Conservation (phyloP, 495 filamentous ascomycete species). For the Penicillium parvum region DNA sequence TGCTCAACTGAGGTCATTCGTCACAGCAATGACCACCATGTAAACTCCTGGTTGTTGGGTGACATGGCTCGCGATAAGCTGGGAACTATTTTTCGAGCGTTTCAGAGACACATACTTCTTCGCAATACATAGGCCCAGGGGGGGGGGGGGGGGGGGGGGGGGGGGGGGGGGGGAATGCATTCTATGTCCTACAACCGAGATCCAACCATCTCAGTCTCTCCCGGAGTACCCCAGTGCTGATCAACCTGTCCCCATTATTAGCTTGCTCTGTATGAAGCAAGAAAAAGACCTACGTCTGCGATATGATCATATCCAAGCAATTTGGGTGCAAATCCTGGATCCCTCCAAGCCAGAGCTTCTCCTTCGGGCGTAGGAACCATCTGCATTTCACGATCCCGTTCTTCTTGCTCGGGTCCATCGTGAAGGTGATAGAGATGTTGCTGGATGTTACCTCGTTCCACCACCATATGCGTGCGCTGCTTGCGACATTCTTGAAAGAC, state of each 20-base stretch:
- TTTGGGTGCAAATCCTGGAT: constrained; percentile 40
- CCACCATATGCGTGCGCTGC: constrained; percentile 41
- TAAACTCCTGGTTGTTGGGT: no score
- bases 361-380: constrained; percentile 42
- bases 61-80: no score
- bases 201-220: constrained; percentile 4
- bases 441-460: constrained; percentile 43
- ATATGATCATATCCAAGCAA: constrained; percentile 44
- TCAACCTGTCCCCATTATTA: constrained; percentile 10
- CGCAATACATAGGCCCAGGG: no score
- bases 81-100: no score
- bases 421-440: constrained; percentile 49
- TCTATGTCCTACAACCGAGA: constrained; percentile 22
- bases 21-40: no score
- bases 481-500: constrained; percentile 46
- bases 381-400: constrained; percentile 41
- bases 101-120: no score
- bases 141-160: no score
- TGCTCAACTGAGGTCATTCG: no score
- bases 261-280: neutral
- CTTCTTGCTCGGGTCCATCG: constrained; percentile 45
- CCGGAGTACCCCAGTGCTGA: constrained; percentile 7
- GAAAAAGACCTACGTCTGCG: constrained; percentile 27
- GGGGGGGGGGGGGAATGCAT: no score
- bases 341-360: constrained; percentile 44